These are phyloP conservation scores for Coniferiporia sulphurascens DNA, from an alignment of 1,284 basidiomycete genomes.

Conservation along the genomic window DNA sequence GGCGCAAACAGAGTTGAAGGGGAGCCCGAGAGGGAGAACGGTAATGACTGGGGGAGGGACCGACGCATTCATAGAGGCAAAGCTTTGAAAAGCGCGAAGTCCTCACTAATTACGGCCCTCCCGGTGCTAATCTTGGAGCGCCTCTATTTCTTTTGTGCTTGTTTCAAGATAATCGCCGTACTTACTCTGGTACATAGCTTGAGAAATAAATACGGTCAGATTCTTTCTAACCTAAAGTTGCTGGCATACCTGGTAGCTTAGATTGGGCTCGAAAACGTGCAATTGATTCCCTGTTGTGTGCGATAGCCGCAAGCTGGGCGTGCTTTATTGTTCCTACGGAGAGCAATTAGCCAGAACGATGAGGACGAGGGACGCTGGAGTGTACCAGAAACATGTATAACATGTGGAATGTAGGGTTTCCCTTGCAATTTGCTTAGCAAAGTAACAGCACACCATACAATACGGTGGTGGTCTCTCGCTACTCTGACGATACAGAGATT, in stretches of 20 bases:
- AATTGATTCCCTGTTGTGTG: conserved; percentile 63
- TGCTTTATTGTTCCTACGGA: conserved; percentile 74
- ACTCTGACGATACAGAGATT: conserved; percentile 76
- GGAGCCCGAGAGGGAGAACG: not conserved
- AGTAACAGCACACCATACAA: conserved; percentile 70
- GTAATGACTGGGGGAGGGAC: not conserved
- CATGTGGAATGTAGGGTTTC: conserved; percentile 54
- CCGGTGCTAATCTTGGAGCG: conserved; percentile 49
- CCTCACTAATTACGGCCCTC: not conserved
- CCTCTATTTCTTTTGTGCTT: conserved; percentile 56
- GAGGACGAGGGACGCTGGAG: conserved; percentile 6
- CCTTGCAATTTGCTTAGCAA: conserved; percentile 58
- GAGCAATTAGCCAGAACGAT: not conserved
- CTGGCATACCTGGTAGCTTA: conserved; percentile 43
- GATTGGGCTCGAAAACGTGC: conserved; percentile 54
- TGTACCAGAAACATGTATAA: conserved; percentile 72
- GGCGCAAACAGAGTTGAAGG: conserved; percentile 29
- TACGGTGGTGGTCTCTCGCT: conserved; percentile 65
- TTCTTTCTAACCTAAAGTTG: not conserved
- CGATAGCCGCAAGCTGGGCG: conserved; percentile 66
- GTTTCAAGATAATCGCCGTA: conserved; percentile 53
- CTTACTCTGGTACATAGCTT: conserved; percentile 52
- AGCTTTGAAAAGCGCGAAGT: conserved; percentile 3
- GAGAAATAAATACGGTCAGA: not conserved
- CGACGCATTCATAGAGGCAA: conserved; percentile 7